Conservation (phyloP, 768 basidiomycete genomes). For the Royoungia palumana region DNA sequence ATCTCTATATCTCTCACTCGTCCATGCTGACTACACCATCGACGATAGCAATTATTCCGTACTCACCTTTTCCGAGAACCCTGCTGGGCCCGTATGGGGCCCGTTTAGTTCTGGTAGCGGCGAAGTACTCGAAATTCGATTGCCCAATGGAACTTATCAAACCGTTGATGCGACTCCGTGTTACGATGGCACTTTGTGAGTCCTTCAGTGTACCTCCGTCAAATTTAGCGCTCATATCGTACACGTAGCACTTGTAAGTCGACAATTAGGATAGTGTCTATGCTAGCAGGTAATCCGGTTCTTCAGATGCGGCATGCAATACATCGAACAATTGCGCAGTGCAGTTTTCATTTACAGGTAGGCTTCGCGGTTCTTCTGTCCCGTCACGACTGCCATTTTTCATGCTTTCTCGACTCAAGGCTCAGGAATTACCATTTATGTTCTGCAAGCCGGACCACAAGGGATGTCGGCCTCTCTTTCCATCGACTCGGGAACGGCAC, state of each 20-base stretch:
- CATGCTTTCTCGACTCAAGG: constrained; percentile 5
- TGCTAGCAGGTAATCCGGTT: neutral
- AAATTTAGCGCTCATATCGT: constrained; percentile 4
- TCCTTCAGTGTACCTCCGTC: neutral
- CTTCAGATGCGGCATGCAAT: constrained; percentile 22
- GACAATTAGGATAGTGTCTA: neutral
- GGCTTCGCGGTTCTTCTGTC: neutral
- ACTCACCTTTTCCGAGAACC: constrained; percentile 28
- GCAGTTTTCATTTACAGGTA: constrained; percentile 26
- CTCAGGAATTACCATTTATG: constrained; percentile 29
- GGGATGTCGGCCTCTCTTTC: constrained; percentile 28
- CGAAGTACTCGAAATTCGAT: constrained; percentile 16
- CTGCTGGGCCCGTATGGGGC: constrained; percentile 26
- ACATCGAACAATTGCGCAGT: constrained; percentile 24
- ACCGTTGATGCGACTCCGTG: constrained; percentile 20
- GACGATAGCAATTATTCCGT: constrained; percentile 26
- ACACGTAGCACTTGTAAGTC: constrained; percentile 24
- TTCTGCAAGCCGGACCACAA: constrained; percentile 25
- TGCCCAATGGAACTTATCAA: constrained; percentile 28
- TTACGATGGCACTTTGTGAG: constrained; percentile 27
- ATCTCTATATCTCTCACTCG: constrained; percentile 1
- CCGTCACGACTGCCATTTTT: neutral
- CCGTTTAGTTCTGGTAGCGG: constrained; percentile 22
- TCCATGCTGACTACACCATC: constrained; percentile 25
- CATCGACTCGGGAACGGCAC: constrained; percentile 22